Evolutionary conservation across 768 basidiomycete genomes (phyloP).

Genomic region (Daedaleopsis nitida): DNA sequence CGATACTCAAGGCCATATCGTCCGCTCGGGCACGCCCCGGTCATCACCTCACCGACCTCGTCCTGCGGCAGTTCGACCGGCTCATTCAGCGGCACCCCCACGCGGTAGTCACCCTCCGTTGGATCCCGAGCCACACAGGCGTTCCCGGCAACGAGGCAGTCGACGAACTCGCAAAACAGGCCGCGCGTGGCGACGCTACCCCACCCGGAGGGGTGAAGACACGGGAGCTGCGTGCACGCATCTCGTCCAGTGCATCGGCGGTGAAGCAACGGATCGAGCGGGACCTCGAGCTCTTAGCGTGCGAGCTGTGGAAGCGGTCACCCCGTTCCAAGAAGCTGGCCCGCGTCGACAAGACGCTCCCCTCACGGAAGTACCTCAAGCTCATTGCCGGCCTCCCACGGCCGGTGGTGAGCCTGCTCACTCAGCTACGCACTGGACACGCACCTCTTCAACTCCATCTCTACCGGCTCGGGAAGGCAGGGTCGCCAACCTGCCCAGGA

Average conservation of each 20-base stretch:
- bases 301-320: background rate
- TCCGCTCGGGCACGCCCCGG: background rate
- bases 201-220: background rate
- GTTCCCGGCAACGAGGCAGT: constrained; percentile 26
- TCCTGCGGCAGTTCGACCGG: background rate
- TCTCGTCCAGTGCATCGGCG: background rate
- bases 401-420: constrained; percentile 15
- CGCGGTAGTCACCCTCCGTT: constrained; percentile 7
- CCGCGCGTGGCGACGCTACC: constrained; percentile 9
- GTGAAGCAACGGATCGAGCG: background rate
- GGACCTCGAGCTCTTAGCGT: background rate
- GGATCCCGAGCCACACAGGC: constrained; percentile 28
- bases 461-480: constrained; percentile 10
- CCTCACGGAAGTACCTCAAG: background rate
- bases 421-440: constrained; percentile 37
- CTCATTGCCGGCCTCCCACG: background rate
- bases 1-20: background rate
- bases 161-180: constrained; percentile 24
- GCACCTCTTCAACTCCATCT: constrained; percentile 33
- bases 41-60: constrained; percentile 12
- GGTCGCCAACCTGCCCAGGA: constrained; percentile 10
- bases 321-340: background rate
- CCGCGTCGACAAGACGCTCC: background rate
- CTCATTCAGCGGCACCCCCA: background rate
- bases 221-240: background rate